Evolutionary conservation across 2,329 filamentous ascomycete species (phyloP).

Genomic region (Pyrenochaeta sp.): DNA sequence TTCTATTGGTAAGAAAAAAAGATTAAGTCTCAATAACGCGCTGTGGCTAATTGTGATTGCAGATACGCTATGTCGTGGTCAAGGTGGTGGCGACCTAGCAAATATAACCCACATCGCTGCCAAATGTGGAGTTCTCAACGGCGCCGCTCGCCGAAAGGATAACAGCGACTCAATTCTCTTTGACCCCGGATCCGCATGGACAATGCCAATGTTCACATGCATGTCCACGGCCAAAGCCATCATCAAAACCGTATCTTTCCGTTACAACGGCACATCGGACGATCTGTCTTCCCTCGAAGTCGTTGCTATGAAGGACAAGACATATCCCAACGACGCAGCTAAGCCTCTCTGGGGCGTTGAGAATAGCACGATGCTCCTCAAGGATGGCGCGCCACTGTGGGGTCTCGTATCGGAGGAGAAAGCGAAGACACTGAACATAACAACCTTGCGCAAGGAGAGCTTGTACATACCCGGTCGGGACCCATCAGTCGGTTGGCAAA

Average conservation of each 20-base stretch:
- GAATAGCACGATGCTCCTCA: slow-evolving; percentile 29
- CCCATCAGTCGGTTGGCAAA: slow-evolving; percentile 22
- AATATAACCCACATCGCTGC: slow-evolving; percentile 56
- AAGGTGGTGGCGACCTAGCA: slow-evolving; percentile 38
- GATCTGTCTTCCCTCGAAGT: slow-evolving; percentile 48
- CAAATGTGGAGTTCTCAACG: slow-evolving; percentile 53
- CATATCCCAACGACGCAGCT: slow-evolving; percentile 41
- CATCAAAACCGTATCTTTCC: slow-evolving; percentile 57
- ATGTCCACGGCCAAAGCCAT: slow-evolving; percentile 52
- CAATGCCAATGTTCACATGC: slow-evolving; percentile 54
- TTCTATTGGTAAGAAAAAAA: background rate
- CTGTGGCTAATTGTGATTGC: background rate
- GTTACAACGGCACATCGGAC: slow-evolving; percentile 48
- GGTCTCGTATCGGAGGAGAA: slow-evolving; percentile 49
- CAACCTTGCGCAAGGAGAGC: slow-evolving; percentile 38
- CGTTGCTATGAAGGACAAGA: slow-evolving; percentile 47
- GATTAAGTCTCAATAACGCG: background rate
- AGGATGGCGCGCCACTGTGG: slow-evolving; percentile 50
- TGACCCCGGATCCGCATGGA: slow-evolving; percentile 53
- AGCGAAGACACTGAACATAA: slow-evolving; percentile 42
- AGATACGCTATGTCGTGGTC: slow-evolving; percentile 41
- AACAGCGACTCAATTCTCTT: slow-evolving; percentile 43
- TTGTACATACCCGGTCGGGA: slow-evolving; percentile 44
- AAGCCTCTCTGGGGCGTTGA: slow-evolving; percentile 52
- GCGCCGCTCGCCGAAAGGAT: slow-evolving; percentile 49